These are phyloP conservation scores for Annona cherimola DNA, from an alignment of 164 flowering plant species.

Conservation along the genomic window DNA sequence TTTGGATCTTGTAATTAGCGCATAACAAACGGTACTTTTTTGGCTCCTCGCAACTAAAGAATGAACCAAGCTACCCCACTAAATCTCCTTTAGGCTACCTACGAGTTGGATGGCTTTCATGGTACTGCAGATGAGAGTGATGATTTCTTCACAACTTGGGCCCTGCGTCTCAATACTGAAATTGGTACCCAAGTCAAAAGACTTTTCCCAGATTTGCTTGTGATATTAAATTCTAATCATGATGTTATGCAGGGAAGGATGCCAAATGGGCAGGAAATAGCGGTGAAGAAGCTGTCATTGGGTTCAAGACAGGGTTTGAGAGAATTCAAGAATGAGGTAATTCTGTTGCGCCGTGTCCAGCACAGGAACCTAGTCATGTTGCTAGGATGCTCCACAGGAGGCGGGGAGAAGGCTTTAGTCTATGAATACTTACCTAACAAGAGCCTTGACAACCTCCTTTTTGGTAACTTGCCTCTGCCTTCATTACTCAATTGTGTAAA, in stretches of 20 bases:
- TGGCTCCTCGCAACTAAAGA: no score
- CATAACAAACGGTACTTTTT: no score
- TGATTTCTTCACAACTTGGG: no score
- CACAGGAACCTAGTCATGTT: conserved; percentile 24
- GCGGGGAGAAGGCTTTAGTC: conserved; percentile 20
- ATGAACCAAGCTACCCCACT: no score
- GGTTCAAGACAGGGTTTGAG: conserved; percentile 19
- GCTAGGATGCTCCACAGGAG: conserved; percentile 22
- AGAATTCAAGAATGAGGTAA: conserved; percentile 24
- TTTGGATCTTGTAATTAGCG: no score
- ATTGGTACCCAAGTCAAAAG: no score
- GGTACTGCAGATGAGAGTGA: no score
- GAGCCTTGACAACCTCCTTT: conserved; percentile 21
- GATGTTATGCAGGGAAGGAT: conserved; percentile 14
- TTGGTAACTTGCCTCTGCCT: conserved; percentile 15
- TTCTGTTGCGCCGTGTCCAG: conserved; percentile 17
- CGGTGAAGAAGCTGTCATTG: conserved; percentile 22
- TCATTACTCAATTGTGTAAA: not conserved
- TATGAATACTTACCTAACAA: conserved; percentile 24
- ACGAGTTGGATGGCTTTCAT: no score
- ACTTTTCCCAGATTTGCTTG: no score
- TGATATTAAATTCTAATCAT: not conserved
- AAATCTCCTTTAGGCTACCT: no score
- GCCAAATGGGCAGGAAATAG: conserved; percentile 19
- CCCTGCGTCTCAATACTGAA: no score